Evolutionary conservation across 192 early-diverging fungal genomes (phyloP), one percentile per base, ranked within the genome.

Genomic region (Helicostylum pulchrum): DNA sequence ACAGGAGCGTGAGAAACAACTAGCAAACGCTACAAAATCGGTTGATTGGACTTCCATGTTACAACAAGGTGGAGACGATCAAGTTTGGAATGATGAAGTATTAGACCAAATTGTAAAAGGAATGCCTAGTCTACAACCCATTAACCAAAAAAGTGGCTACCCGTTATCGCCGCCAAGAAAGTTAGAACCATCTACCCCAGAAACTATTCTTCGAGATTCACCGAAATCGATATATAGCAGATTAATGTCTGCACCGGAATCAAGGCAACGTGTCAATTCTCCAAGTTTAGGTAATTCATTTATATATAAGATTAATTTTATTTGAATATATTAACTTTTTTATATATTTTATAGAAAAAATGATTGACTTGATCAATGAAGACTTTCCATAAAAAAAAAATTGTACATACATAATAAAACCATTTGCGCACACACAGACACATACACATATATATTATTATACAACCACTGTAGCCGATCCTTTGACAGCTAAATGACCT

Each of bases 401-500:
- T 5, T 48, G 46, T 48, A 19, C 46, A 48, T 19, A 17, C 4
- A 17, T 12, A 48, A 48, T 48, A 48, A 48, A 48, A 48, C 4
- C 46, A 48, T 17, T 19, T 26, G 26, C 26, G 1, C 17, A 17
- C 46, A 48, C 12, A 19, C n/a, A n/a, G n/a, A n/a, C n/a, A n/a
- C n/a, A n/a, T n/a, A n/a, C n/a, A n/a, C n/a, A n/a, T n/a, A n/a
- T 48, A 15, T 48, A 15, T 48, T 17, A 17, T 48, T 12, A 19
- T 39, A 9, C 1, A 39, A 30, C 20, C 8, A 59, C 39, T 15
- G 36, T 59, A 9, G 57, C 57, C 14, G 20, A 31, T 2, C 62
- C 62, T 30, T 54, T 64, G 19, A 64, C 62, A 8, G 62, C 62
- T 6, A 64, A 30, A 8, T 53, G 32, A n/a, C 62, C 52, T 20